A percentile compares a stretch with the other conserved stretches of the same genome.
These are phyloP conservation scores for Candida wancherniae DNA, from an alignment of 805 yeast genomes.

Conservation along the genomic window DNA sequence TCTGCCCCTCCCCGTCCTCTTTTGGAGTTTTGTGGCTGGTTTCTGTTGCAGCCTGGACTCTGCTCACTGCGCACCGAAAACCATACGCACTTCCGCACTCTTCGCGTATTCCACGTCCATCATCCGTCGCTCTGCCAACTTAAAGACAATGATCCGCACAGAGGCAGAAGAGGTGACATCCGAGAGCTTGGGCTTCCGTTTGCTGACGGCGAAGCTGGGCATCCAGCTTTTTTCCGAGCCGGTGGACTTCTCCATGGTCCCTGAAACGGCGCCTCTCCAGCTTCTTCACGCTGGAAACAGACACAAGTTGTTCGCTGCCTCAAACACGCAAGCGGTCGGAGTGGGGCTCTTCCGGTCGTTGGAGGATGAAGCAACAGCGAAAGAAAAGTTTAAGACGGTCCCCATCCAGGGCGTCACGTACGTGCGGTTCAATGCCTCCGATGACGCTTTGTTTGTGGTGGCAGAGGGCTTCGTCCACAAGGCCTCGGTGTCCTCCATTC, in stretches of 20 bases:
- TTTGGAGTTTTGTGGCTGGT: too few species aligned
- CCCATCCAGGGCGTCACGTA: conserved; percentile 15
- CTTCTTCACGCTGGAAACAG: conserved; percentile 35
- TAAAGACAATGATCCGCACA: conserved; percentile 6
- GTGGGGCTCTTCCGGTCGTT: conserved; percentile 31
- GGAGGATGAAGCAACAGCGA: conserved; percentile 18
- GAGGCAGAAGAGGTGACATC: conserved; percentile 20
- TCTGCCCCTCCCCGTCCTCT: too few species aligned
- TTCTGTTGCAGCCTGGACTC: too few species aligned
- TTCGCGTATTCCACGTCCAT: too few species aligned
- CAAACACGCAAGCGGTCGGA: conserved; percentile 30
- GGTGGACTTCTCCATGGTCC: conserved; percentile 22
- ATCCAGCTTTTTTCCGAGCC: conserved; percentile 20
- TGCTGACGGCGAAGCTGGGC: conserved; percentile 33
- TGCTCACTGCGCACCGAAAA: too few species aligned
- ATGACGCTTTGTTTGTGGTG: conserved; percentile 23
- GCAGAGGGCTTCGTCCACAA: conserved; percentile 18
- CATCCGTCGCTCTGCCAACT: too few species aligned
- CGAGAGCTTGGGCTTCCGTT: conserved; percentile 44
- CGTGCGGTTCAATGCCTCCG: conserved; percentile 15
- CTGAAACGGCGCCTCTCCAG: conserved; percentile 15
- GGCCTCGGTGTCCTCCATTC: conserved; percentile 11
- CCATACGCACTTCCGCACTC: too few species aligned
- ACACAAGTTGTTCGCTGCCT: conserved; percentile 31
- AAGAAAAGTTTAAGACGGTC: conserved; percentile 3